These are phyloP conservation scores for Mortierella sp. DNA, from an alignment of 371 early-diverging fungal genomes.

Conservation along the genomic window DNA sequence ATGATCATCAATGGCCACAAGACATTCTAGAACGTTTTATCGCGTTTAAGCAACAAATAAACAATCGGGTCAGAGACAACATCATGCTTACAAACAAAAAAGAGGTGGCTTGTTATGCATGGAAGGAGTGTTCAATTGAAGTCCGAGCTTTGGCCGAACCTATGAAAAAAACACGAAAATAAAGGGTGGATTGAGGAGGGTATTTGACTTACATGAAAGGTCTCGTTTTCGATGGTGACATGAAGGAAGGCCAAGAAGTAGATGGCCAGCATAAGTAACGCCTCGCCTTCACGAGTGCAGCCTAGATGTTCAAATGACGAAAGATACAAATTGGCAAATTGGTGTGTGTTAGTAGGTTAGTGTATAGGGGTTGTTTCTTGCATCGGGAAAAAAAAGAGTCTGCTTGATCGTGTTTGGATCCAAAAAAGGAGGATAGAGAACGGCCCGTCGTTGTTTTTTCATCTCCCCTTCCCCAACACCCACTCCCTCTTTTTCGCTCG, in stretches of 20 bases:
- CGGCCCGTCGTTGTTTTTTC: background rate
- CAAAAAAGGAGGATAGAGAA: background rate
- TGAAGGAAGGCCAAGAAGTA: slow-evolving; percentile 57
- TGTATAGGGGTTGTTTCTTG: background rate
- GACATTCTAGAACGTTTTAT: slow-evolving; percentile 31
- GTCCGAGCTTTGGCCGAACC: background rate
- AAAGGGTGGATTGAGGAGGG: background rate
- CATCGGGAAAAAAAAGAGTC: background rate
- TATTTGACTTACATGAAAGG: slow-evolving; percentile 51
- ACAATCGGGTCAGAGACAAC: background rate
- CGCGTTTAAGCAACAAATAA: background rate
- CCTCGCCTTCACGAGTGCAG: slow-evolving; percentile 53
- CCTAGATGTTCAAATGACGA: slow-evolving; percentile 7
- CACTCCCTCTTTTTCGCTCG: background rate
- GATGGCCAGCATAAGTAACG: slow-evolving; percentile 51
- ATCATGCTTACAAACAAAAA: background rate
- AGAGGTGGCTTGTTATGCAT: background rate
- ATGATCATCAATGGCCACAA: slow-evolving; percentile 50
- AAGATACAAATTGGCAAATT: background rate
- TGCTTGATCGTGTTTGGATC: background rate
- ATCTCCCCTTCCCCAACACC: background rate
- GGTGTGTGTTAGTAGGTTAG: background rate
- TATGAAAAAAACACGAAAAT: background rate
- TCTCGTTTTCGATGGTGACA: slow-evolving; percentile 53
- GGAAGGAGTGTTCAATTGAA: background rate